Base-by-base conservation (phyloP, 2,329 filamentous ascomycete species). In the Juglanconis juglandina region DNA sequence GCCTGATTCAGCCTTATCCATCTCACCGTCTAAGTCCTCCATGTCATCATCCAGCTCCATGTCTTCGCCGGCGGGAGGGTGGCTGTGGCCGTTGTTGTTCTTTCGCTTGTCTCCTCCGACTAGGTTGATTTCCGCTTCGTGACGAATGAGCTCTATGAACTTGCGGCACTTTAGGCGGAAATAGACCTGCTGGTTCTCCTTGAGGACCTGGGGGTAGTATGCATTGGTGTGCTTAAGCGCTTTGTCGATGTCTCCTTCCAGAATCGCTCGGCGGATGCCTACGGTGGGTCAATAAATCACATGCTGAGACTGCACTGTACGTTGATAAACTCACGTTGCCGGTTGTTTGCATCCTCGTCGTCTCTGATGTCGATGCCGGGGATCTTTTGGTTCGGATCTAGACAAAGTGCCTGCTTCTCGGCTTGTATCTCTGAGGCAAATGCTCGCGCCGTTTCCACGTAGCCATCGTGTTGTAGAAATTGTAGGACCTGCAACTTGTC, bases 381-480 rank as follows among this genome's bases (percentile, higher is more conserved):
- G 63, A 85, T 76, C n/a, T 78, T 73, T 35, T 79, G 72, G 52
- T 74, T 73, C 42, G 83, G 75, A 58, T 86, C 83, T 48, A 85
- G 79, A 63, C 83, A 84, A 59, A 96, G 76, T 8, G 90, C 87
- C 68, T 84, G 79, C 67, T 90, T 88, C 71, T 96, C 91, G 14
- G 83, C 78, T 57, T 85, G 83, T 33, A 96, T 86, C 69, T 98
- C 94, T 67, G 89, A 82, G 3, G 90, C 87, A 78, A 99, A 98
- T 0, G 91, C 92, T 64, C 88, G 86, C 8, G 93, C 93, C 0
- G 94, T 96, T 66, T 97, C 94, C 7, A 97, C 89, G 67, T 97
- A 98, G 61, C 95, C 95, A 68, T 98, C 95, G 67, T 98, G 94
- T 42, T 93, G 90, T 13, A 99, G 79, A 66, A 96, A 98, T 74